Conservation (phyloP, 2,329 filamentous ascomycete species). For the Hypoxylon sp. region DNA sequence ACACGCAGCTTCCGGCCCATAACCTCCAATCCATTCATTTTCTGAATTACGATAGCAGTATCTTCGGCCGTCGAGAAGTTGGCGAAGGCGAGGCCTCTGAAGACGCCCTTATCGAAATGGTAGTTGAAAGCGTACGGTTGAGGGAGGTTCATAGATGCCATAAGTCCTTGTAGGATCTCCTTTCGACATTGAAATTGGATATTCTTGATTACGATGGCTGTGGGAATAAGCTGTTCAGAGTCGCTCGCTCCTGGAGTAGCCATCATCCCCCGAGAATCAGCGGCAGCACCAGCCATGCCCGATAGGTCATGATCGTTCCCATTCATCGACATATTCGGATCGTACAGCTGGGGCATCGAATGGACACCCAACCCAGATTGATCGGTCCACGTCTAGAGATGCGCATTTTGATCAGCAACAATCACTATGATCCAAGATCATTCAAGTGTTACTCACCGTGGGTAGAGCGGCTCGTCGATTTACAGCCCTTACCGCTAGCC, state of each 20-base stretch:
- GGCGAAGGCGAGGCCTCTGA: conserved; percentile 94
- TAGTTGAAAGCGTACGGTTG: conserved; percentile 99
- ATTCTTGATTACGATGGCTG: conserved; percentile 99
- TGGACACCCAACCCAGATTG: conserved; percentile 60
- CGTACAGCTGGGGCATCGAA: conserved; percentile 53
- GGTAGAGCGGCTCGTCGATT: conserved; percentile 74
- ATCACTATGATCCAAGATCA: conserved; percentile 29
- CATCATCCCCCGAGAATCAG: conserved; percentile 58
- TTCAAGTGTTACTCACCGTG: conserved; percentile 68
- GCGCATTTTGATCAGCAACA: conserved; percentile 29
- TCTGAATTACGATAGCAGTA: conserved; percentile 90
- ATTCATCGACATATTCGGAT: conserved; percentile 56
- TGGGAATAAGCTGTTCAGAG: conserved; percentile 93
- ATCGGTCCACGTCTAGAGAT: conserved; percentile 64
- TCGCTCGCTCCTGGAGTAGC: conserved; percentile 63
- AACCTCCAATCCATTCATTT: conserved; percentile 95
- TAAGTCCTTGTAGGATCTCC: conserved; percentile 90
- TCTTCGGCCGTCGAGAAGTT: conserved; percentile 98
- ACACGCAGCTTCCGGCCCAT: conserved; percentile 94
- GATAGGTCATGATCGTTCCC: conserved; percentile 55
- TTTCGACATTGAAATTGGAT: conserved; percentile 99
- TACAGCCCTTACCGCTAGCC: conserved; percentile 63
- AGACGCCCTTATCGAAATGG: conserved; percentile 98
- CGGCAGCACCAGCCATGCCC: conserved; percentile 49
- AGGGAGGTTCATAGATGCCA: conserved; percentile 93